Percentiles rank a stretch among this genome's conserved stretches.
phyloP scores from a whole-genome alignment of 352 stramenopile genomes.

The Phytophthora ohioensis region DNA sequence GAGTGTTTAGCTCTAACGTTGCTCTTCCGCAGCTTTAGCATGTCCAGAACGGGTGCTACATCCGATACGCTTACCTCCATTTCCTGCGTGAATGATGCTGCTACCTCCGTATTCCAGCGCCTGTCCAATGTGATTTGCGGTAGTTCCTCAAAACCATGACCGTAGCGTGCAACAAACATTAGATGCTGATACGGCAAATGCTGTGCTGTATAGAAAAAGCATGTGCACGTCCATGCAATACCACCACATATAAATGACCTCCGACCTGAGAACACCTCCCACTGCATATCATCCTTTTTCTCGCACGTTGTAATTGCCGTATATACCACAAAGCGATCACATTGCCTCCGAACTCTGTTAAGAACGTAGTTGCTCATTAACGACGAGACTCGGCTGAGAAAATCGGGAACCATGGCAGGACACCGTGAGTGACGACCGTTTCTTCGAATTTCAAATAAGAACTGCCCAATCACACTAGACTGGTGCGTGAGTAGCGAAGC shows the following conservation, averaged over 20 bases:
- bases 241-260: neutral
- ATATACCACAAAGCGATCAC: too few species aligned
- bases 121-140: neutral
- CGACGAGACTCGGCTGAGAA: too few species aligned
- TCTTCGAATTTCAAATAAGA: too few species aligned
- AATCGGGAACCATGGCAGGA: too few species aligned
- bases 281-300: neutral
- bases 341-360: too few species aligned
- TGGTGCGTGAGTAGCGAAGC: too few species aligned
- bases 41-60: too few species aligned
- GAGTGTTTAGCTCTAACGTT: neutral
- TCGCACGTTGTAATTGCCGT: too few species aligned
- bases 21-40: neutral
- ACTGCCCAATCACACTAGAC: too few species aligned
- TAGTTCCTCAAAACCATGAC: neutral
- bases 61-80: neutral
- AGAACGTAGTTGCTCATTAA: too few species aligned
- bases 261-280: neutral
- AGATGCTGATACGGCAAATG: neutral
- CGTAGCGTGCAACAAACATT: neutral
- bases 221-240: conserved; percentile 1
- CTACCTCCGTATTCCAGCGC: neutral
- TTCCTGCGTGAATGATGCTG: neutral
- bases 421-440: too few species aligned
- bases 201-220: neutral